A percentile compares a stretch with the other conserved stretches of the same genome.
Evolutionary conservation across 257 asterid species (phyloP).

Genomic region (Przewalskia tangutica): DNA sequence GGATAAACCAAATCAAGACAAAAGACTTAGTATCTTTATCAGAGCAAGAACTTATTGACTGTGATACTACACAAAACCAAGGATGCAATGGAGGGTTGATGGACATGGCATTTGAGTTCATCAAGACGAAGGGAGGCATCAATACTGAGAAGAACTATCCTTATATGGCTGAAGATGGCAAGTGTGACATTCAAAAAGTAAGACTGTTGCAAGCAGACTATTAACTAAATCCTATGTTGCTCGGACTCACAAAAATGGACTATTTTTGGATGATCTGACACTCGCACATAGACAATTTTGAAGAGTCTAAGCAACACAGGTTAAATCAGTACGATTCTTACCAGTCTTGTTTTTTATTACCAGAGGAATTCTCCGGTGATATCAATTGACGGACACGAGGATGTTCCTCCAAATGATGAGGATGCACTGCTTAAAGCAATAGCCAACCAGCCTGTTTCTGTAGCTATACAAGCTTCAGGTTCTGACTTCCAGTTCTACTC

Average conservation of each 20-base stretch:
- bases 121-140: conserved; percentile 60
- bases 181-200: conserved; percentile 53
- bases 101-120: conserved; percentile 70
- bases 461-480: conserved; percentile 71
- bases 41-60: conserved; percentile 83
- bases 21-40: conserved; percentile 53
- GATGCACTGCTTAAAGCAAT: conserved; percentile 59
- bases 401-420: conserved; percentile 55
- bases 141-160: conserved; percentile 66
- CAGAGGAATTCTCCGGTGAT: conserved; percentile 42
- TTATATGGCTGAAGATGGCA: conserved; percentile 52
- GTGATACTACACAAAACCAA: conserved; percentile 49
- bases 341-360: background rate
- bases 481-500: conserved; percentile 72
- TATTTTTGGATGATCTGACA: too few species aligned
- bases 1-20: conserved; percentile 67
- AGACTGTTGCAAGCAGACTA: background rate
- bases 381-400: conserved; percentile 62
- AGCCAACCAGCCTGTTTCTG: conserved; percentile 70
- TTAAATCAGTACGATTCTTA: background rate
- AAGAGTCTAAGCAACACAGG: too few species aligned
- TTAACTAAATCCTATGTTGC: background rate
- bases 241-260: too few species aligned
- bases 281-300: too few species aligned
- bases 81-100: conserved; percentile 91